Percentiles rank a stretch among this genome's conserved stretches.
phyloP scores from a whole-genome alignment of 768 basidiomycete species.

The Mycena vulgaris region DNA sequence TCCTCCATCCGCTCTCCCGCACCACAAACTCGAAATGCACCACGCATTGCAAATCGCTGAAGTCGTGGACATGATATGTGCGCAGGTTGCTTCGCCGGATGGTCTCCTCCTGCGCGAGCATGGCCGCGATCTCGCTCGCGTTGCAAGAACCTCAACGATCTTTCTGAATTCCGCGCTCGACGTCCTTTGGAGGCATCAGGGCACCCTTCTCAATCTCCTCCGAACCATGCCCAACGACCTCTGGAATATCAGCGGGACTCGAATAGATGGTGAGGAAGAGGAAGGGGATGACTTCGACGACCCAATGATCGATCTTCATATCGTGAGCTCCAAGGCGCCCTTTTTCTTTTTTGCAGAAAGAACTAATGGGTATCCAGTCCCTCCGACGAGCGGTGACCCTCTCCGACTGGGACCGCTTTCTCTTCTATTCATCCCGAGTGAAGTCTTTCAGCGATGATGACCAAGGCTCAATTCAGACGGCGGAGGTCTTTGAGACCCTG shows the following conservation, averaged over 20 bases:
- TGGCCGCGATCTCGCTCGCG: too few relatives aligned
- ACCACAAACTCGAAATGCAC: conserved; percentile 3
- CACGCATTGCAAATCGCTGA: conserved; percentile 2
- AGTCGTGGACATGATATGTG: conserved; percentile 10
- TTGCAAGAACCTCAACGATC: too few relatives aligned
- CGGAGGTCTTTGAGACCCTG: conserved; percentile 13
- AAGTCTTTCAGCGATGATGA: background rate
- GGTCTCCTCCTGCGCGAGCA: too few relatives aligned
- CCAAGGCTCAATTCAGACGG: background rate
- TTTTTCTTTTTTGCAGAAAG: background rate
- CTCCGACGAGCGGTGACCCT: background rate
- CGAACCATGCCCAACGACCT: too few relatives aligned
- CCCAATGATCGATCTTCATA: background rate
- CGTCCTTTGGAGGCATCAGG: too few relatives aligned
- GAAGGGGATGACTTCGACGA: too few relatives aligned
- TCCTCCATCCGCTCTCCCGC: too few relatives aligned
- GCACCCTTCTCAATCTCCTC: too few relatives aligned
- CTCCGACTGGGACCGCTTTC: background rate
- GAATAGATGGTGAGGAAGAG: too few relatives aligned
- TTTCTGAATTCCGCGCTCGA: too few relatives aligned
- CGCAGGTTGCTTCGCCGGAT: background rate
- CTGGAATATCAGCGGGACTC: too few relatives aligned
- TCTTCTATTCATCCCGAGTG: background rate
- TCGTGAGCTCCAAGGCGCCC: background rate
- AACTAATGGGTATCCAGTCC: background rate